phyloP scores from a whole-genome alignment of 257 asterid genomes.

The Solanum medicagineum region DNA sequence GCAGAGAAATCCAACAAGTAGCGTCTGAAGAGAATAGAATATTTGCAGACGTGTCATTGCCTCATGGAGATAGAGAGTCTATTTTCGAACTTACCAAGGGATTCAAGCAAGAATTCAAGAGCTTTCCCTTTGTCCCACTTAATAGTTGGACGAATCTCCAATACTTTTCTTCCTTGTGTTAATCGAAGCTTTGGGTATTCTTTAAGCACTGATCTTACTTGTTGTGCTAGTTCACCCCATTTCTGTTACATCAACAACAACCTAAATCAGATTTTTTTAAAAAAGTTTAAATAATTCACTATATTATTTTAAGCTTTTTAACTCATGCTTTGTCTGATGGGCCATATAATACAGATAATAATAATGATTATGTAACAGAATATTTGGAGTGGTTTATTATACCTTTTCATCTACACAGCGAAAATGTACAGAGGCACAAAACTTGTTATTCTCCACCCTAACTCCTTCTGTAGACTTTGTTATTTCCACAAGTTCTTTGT shows the following conservation, averaged over 20 bases:
- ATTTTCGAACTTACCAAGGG: slow-evolving; percentile 54
- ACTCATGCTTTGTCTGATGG: background rate
- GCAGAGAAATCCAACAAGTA: background rate
- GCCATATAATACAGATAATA: background rate
- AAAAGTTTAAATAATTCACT: background rate
- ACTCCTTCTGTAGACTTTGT: slow-evolving; percentile 65
- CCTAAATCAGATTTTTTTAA: background rate
- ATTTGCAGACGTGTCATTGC: background rate
- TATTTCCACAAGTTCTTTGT: slow-evolving; percentile 48
- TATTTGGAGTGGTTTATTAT: background rate
- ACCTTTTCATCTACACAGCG: slow-evolving; percentile 95
- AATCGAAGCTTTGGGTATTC: slow-evolving; percentile 71
- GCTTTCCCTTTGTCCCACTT: slow-evolving; percentile 99
- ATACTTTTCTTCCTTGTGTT: slow-evolving; percentile 79
- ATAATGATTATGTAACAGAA: background rate
- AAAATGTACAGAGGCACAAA: slow-evolving; percentile 80
- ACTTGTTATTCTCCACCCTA: slow-evolving; percentile 78
- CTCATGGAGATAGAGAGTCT: background rate
- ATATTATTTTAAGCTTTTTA: background rate
- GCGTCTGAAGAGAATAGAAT: background rate
- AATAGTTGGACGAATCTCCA: slow-evolving; percentile 88
- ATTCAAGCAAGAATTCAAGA: slow-evolving; percentile 73
- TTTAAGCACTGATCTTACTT: slow-evolving; percentile 63
- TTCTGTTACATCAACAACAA: slow-evolving; percentile 30
- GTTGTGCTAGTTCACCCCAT: slow-evolving; percentile 75